Conservation (phyloP, 1,284 basidiomycete genomes). For the Irpex sp. region DNA sequence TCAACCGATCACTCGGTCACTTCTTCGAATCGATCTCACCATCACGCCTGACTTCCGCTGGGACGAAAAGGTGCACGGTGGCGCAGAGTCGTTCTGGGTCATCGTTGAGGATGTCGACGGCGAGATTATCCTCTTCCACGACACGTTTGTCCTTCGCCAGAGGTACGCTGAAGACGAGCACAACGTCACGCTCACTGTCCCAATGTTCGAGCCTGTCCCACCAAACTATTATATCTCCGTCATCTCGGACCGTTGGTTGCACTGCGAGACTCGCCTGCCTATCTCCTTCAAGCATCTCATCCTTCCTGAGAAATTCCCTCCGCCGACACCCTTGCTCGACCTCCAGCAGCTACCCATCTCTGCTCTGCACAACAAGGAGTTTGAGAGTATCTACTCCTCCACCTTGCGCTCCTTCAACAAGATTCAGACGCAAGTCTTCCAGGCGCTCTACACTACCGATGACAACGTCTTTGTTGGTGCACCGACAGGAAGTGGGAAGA, state of each 20-base stretch:
- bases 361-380: slow-evolving; percentile 90
- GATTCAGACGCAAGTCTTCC: slow-evolving; percentile 99
- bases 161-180: slow-evolving; percentile 93
- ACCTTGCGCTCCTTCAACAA: slow-evolving; percentile 91
- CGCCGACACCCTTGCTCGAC: slow-evolving; percentile 90
- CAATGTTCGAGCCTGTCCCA: slow-evolving; percentile 95
- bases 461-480: slow-evolving; percentile 97
- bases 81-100: slow-evolving; percentile 88
- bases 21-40: slow-evolving; percentile 85
- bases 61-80: slow-evolving; percentile 93
- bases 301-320: slow-evolving; percentile 95
- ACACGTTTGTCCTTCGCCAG: slow-evolving; percentile 88
- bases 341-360: slow-evolving; percentile 89
- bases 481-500: slow-evolving; percentile 96
- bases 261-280: slow-evolving; percentile 91
- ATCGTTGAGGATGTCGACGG: slow-evolving; percentile 97
- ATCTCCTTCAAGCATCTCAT: slow-evolving; percentile 99
- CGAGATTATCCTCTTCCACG: slow-evolving; percentile 92
- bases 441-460: slow-evolving; percentile 93
- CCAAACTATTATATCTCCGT: slow-evolving; percentile 98
- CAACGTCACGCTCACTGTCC: slow-evolving; percentile 90
- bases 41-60: slow-evolving; percentile 96
- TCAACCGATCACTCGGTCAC: slow-evolving; percentile 87
- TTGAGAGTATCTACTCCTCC: slow-evolving; percentile 80
- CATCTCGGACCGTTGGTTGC: slow-evolving; percentile 94